Percentiles rank a stretch among this genome's conserved stretches.
Evolutionary conservation across 2,329 filamentous ascomycete genomes (phyloP).

Genomic region (Diaporthe batatas): DNA sequence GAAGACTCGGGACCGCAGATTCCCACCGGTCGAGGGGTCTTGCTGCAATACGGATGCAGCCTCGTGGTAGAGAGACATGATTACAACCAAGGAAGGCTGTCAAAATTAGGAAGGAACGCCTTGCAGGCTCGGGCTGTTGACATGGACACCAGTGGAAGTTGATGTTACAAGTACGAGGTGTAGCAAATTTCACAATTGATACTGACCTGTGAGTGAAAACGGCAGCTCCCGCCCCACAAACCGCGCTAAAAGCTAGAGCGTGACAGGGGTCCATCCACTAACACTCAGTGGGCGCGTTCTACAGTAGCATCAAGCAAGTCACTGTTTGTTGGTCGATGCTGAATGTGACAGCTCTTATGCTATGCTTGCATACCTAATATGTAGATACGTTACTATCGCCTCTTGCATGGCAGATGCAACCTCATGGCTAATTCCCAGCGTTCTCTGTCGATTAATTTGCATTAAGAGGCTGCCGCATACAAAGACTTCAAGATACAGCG

Average conservation of each 20-base stretch:
- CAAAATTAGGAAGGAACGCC: neutral
- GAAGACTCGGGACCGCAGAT: conserved; percentile 89
- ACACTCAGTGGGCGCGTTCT: too few species aligned
- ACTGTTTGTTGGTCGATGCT: neutral
- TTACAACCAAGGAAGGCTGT: too few species aligned
- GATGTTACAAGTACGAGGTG: neutral
- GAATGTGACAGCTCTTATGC: too few species aligned
- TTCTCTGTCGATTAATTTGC: too few species aligned
- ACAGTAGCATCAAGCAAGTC: neutral
- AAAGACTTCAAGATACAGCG: neutral
- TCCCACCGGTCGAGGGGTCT: conserved; percentile 77
- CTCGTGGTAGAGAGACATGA: conserved; percentile 96
- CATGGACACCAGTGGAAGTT: neutral
- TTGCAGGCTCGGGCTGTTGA: neutral
- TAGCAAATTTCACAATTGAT: conserved; percentile 1
- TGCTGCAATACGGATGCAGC: conserved; percentile 80
- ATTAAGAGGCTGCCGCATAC: neutral
- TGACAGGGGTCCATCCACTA: conserved; percentile 15
- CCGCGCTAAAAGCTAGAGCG: neutral
- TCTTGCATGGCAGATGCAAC: too few species aligned
- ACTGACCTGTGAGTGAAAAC: neutral
- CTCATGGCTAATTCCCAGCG: neutral
- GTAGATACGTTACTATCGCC: too few species aligned
- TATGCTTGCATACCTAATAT: too few species aligned
- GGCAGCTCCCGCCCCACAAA: conserved; percentile 13